Evolutionary conservation across 2,329 filamentous ascomycete species (phyloP).

Genomic region (Neonectria magnoliae): DNA sequence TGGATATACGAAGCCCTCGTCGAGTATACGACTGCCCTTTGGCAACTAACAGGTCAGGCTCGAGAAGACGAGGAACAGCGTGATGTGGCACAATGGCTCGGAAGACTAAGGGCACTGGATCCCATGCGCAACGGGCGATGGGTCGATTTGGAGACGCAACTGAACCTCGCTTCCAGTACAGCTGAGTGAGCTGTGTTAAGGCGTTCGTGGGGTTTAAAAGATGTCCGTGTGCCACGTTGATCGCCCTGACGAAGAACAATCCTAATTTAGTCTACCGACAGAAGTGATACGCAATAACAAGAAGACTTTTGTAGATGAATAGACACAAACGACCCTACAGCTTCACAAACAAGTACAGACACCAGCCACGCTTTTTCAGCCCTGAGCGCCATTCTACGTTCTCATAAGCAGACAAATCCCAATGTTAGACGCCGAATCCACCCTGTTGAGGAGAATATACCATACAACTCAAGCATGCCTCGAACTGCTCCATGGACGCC

Average conservation of each 20-base stretch:
- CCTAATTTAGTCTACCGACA: background rate
- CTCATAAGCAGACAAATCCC: no score
- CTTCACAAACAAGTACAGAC: background rate
- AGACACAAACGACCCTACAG: background rate
- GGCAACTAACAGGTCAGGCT: slow-evolving; percentile 59
- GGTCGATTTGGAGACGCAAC: slow-evolving; percentile 70
- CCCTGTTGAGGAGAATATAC: background rate
- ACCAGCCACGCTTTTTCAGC: background rate
- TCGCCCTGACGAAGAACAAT: background rate
- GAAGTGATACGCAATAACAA: background rate
- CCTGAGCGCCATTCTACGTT: background rate
- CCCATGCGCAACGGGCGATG: slow-evolving; percentile 79
- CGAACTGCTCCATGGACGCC: background rate
- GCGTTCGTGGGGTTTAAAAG: background rate
- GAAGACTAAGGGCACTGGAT: slow-evolving; percentile 74
- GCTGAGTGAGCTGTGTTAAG: background rate
- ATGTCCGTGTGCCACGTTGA: background rate
- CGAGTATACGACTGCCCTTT: slow-evolving; percentile 73
- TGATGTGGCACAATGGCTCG: slow-evolving; percentile 68
- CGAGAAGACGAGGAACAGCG: slow-evolving; percentile 52
- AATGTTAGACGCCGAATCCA: background rate
- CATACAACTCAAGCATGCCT: background rate
- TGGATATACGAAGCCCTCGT: slow-evolving; percentile 91
- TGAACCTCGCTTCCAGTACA: slow-evolving; percentile 30
- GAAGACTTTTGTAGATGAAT: background rate